These are phyloP conservation scores for Aspergillus amoenus DNA, from an alignment of 2,329 filamentous ascomycete genomes.

Conservation along the genomic window DNA sequence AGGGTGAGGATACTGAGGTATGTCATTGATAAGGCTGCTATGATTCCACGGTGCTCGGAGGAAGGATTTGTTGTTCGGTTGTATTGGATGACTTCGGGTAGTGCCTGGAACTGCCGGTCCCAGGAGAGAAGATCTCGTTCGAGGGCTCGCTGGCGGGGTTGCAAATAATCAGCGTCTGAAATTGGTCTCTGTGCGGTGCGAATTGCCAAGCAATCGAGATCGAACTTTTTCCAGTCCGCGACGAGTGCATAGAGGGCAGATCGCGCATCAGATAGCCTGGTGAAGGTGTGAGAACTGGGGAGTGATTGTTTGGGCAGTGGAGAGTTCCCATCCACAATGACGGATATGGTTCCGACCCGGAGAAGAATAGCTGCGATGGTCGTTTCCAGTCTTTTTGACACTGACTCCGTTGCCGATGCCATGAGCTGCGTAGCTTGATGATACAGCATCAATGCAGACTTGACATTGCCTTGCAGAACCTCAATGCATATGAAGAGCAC, in stretches of 20 bases:
- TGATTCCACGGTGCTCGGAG: not conserved
- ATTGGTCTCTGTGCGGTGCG: not conserved
- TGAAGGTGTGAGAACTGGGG: not conserved
- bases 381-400: not conserved
- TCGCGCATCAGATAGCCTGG: not conserved
- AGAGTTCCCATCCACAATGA: slow-evolving; percentile 5
- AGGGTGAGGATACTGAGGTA: slow-evolving; percentile 13
- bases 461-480: not conserved
- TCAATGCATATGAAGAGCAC: slow-evolving; percentile 7
- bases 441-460: slow-evolving; percentile 1
- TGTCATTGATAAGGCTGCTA: slow-evolving; percentile 5
- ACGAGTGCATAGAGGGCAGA: not conserved
- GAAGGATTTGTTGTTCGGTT: not conserved
- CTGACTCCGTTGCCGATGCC: not conserved
- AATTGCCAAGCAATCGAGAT: slow-evolving; percentile 3
- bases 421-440: not conserved
- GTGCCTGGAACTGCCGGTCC: not conserved
- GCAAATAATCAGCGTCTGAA: not conserved
- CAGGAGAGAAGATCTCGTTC: not conserved
- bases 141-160: not conserved
- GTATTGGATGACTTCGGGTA: not conserved
- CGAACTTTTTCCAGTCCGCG: slow-evolving; percentile 7
- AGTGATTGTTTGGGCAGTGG: not conserved
- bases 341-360: not conserved
- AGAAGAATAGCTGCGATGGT: not conserved